phyloP scores from a whole-genome alignment of 1,284 basidiomycete genomes.

The Erythrobasidium hasegawianum region DNA sequence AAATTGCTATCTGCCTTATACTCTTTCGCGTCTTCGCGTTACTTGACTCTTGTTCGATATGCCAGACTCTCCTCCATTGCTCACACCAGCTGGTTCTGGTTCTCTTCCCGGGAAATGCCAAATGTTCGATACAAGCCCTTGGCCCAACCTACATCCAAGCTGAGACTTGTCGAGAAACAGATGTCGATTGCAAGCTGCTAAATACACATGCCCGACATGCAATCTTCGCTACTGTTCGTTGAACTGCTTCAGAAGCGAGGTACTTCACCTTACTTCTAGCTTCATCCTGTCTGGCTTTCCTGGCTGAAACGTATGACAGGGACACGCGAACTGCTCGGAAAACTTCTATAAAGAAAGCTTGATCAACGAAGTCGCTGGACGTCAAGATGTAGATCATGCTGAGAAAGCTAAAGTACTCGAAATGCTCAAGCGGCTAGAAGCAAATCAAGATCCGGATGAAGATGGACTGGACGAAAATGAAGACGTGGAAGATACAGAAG shows the following conservation, averaged over 20 bases:
- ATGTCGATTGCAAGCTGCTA: constrained; percentile 67
- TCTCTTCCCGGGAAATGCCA: constrained; percentile 16
- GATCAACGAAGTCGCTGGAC: constrained; percentile 14
- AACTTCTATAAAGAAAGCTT: constrained; percentile 30
- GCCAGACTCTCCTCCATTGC: not conserved
- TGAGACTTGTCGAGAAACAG: constrained; percentile 51
- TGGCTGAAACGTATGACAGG: constrained; percentile 11
- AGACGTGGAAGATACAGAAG: constrained; percentile 3
- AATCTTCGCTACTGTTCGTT: constrained; percentile 76
- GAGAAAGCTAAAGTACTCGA: constrained; percentile 26
- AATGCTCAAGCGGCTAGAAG: constrained; percentile 28
- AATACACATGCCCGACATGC: constrained; percentile 73
- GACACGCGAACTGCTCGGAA: constrained; percentile 28
- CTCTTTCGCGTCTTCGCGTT: no score
- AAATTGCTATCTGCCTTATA: no score
- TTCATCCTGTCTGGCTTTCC: no score
- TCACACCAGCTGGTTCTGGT: not conserved
- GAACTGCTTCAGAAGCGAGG: constrained; percentile 60
- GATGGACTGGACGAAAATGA: not conserved
- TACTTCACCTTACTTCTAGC: no score
- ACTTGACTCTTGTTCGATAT: not conserved
- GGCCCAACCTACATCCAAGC: not conserved
- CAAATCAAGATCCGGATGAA: constrained; percentile 2
- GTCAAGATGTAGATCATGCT: constrained; percentile 15
- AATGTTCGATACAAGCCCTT: constrained; percentile 6